phyloP scores from a whole-genome alignment of 2,329 filamentous ascomycete species.

The Emmonsiellopsis sp. region DNA sequence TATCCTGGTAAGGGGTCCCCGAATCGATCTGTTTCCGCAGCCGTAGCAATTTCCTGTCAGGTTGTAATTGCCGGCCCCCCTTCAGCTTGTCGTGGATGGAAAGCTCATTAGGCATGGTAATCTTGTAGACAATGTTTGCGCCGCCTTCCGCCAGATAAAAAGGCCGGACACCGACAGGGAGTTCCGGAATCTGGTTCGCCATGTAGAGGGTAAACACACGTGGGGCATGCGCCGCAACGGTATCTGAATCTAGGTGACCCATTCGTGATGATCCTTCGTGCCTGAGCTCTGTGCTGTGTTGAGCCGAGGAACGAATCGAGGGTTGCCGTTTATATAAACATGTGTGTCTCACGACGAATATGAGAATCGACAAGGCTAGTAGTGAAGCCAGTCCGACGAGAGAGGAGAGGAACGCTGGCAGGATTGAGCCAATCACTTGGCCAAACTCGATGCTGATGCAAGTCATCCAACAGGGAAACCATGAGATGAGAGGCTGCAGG shows the following conservation, averaged over 20 bases:
- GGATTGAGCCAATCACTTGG: neutral
- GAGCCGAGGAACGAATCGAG: no score
- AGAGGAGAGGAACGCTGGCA: neutral
- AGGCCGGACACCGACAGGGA: constrained; percentile 26
- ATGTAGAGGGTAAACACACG: neutral
- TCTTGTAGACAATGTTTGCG: constrained; percentile 65
- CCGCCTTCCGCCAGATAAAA: constrained; percentile 57
- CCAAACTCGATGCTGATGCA: neutral
- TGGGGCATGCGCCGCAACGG: neutral
- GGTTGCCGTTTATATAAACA: neutral
- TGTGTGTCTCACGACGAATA: neutral
- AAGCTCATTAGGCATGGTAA: constrained; percentile 32
- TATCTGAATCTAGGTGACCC: neutral
- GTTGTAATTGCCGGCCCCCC: constrained; percentile 12
- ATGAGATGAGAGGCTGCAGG: neutral
- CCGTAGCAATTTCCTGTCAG: constrained; percentile 45
- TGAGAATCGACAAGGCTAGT: neutral
- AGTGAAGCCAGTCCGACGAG: neutral
- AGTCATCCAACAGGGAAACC: neutral
- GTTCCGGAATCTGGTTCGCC: constrained; percentile 21
- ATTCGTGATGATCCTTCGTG: neutral
- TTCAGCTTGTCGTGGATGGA: constrained; percentile 18
- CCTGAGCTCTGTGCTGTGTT: neutral
- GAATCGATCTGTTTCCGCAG: constrained; percentile 49
- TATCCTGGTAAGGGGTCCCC: constrained; percentile 43